Conservation (phyloP, 2,329 filamentous ascomycete species). For the Hansfordia pulvinata region DNA sequence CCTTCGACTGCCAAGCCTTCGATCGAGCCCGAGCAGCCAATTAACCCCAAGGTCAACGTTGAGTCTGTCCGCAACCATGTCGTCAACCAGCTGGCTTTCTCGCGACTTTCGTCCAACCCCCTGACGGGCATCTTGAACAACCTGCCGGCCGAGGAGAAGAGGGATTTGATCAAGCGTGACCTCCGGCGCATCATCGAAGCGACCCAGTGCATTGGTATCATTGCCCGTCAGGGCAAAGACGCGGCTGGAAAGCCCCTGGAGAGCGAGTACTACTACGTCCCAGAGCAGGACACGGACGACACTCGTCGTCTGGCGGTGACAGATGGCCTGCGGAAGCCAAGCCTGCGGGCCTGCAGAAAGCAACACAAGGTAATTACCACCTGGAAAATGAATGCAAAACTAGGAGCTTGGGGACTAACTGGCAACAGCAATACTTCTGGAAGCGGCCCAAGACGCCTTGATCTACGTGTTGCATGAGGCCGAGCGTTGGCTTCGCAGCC, state of each 20-base stretch:
- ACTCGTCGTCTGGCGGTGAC: slow-evolving; percentile 71
- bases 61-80: slow-evolving; percentile 65
- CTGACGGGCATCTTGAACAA: slow-evolving; percentile 81
- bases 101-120: slow-evolving; percentile 80
- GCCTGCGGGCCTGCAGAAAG: slow-evolving; percentile 79
- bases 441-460: slow-evolving; percentile 48
- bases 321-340: slow-evolving; percentile 76
- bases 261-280: slow-evolving; percentile 94
- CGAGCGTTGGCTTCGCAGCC: no score
- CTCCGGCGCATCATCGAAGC: slow-evolving; percentile 61
- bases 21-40: slow-evolving; percentile 14
- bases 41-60: slow-evolving; percentile 20
- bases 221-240: slow-evolving; percentile 84
- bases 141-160: slow-evolving; percentile 55
- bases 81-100: slow-evolving; percentile 90
- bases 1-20: slow-evolving; percentile 10
- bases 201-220: slow-evolving; percentile 74
- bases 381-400: no score
- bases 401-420: no score
- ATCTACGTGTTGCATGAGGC: slow-evolving; percentile 4
- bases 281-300: slow-evolving; percentile 71
- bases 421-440: slow-evolving; percentile 53
- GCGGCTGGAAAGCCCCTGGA: slow-evolving; percentile 87
- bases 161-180: slow-evolving; percentile 43
- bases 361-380: slow-evolving; percentile 95